Conservation (phyloP, 139 green algal genomes). For the Haematococcus sp. region DNA sequence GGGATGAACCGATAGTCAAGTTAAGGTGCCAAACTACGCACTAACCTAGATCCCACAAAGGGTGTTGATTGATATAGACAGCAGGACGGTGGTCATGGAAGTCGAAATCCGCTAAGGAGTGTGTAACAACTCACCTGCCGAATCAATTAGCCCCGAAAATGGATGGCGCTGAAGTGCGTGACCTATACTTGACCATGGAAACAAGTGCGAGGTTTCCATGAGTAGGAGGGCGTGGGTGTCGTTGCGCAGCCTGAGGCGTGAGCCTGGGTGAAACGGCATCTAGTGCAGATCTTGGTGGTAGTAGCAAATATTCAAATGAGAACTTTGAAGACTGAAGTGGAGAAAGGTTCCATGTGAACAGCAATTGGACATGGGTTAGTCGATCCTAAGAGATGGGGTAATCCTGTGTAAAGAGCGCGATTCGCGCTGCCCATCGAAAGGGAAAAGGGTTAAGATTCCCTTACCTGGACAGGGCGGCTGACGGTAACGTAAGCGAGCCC, state of each 20-base stretch:
- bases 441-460: conserved; percentile 94
- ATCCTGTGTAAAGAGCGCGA: conserved; percentile 78
- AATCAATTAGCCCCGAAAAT: conserved; percentile 97
- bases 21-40: conserved; percentile 87
- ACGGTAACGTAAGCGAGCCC: conserved; percentile 84
- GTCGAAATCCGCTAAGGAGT: conserved; percentile 97
- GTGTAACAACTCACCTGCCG: conserved; percentile 97
- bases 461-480: conserved; percentile 81
- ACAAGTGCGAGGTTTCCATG: conserved; percentile 83
- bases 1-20: conserved; percentile 91
- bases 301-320: conserved; percentile 95
- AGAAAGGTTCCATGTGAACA: conserved; percentile 95
- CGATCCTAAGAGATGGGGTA: conserved; percentile 88
- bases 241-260: conserved; percentile 78
- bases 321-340: conserved; percentile 92
- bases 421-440: conserved; percentile 82
- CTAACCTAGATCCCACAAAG: conserved; percentile 95
- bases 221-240: conserved; percentile 89
- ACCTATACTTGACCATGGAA: conserved; percentile 85
- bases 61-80: conserved; percentile 86
- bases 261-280: conserved; percentile 80
- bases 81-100: conserved; percentile 94
- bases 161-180: conserved; percentile 91
- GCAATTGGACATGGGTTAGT: conserved; percentile 94
- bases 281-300: conserved; percentile 94